Conservation (phyloP, 2,329 filamentous ascomycete genomes). For the Rutstroemia sp. region DNA sequence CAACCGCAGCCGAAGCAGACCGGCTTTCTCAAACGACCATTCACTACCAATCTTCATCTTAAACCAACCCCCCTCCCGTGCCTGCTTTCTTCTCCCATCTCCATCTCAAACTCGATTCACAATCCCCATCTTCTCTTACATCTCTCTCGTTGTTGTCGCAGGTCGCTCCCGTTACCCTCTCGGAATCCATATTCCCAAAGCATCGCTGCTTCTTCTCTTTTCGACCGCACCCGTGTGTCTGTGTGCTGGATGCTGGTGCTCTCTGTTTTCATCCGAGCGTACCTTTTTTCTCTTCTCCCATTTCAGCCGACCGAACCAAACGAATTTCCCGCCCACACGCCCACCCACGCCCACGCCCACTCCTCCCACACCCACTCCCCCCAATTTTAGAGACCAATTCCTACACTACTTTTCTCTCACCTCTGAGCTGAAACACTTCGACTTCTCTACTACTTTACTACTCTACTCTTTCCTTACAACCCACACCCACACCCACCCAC, state of each 20-base stretch:
- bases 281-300: no score
- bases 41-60: not conserved
- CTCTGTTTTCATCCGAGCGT: not conserved
- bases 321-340: no score
- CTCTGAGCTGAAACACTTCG: no score
- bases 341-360: no score
- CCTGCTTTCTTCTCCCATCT: not conserved
- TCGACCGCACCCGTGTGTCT: not conserved
- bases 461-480: not conserved
- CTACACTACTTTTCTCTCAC: not conserved
- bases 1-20: no score
- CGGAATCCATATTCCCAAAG: not conserved
- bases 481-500: not conserved
- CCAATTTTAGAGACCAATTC: not conserved
- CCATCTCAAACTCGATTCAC: slow-evolving; percentile 4
- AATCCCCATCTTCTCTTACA: not conserved
- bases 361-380: not conserved
- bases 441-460: not conserved
- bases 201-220: not conserved
- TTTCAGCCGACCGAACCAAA: no score
- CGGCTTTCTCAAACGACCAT: not conserved
- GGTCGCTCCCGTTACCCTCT: slow-evolving; percentile 3
- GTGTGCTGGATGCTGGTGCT: not conserved
- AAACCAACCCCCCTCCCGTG: not conserved
- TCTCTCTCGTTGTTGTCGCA: slow-evolving; percentile 12